phyloP scores from a whole-genome alignment of 805 yeast genomes.

The Metschnikowia lochheadii region DNA sequence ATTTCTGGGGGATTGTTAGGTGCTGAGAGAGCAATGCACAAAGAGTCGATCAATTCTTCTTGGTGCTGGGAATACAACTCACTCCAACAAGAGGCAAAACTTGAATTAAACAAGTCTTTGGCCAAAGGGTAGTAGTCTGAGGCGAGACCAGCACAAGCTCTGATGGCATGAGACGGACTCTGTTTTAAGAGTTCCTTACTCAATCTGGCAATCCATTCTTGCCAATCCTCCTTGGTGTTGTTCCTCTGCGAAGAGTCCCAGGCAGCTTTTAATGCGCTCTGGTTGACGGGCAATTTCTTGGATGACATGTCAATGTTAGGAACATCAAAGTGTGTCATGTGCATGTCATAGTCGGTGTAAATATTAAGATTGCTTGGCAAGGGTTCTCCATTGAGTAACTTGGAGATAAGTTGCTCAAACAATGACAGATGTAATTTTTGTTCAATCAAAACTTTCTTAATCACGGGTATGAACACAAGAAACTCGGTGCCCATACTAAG shows the following conservation, averaged over 20 bases:
- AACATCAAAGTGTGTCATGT: slow-evolving; percentile 42
- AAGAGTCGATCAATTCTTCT: slow-evolving; percentile 80
- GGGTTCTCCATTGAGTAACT: slow-evolving; percentile 78
- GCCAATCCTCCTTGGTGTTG: slow-evolving; percentile 94
- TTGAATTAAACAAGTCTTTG: slow-evolving; percentile 85
- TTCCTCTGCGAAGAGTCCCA: slow-evolving; percentile 87
- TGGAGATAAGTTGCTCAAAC: slow-evolving; percentile 78
- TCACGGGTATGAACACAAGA: slow-evolving; percentile 78
- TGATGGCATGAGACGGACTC: slow-evolving; percentile 88
- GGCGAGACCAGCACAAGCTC: slow-evolving; percentile 90
- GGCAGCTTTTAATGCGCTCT: slow-evolving; percentile 63
- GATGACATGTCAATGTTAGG: slow-evolving; percentile 64
- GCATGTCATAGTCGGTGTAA: slow-evolving; percentile 53
- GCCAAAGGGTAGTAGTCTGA: slow-evolving; percentile 85
- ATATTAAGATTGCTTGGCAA: slow-evolving; percentile 72
- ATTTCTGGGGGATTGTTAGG: slow-evolving; percentile 95
- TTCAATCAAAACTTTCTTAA: slow-evolving; percentile 60
- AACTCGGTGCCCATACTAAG: slow-evolving; percentile 83
- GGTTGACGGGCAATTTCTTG: slow-evolving; percentile 69
- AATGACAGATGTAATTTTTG: slow-evolving; percentile 65
- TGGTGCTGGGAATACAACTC: slow-evolving; percentile 85
- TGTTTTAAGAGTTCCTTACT: slow-evolving; percentile 84
- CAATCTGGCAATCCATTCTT: slow-evolving; percentile 89
- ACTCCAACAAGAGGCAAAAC: slow-evolving; percentile 94
- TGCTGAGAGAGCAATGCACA: slow-evolving; percentile 83